Base-by-base conservation (phyloP, 176 grass and related monocot species). In the Aechmea fasciata region DNA sequence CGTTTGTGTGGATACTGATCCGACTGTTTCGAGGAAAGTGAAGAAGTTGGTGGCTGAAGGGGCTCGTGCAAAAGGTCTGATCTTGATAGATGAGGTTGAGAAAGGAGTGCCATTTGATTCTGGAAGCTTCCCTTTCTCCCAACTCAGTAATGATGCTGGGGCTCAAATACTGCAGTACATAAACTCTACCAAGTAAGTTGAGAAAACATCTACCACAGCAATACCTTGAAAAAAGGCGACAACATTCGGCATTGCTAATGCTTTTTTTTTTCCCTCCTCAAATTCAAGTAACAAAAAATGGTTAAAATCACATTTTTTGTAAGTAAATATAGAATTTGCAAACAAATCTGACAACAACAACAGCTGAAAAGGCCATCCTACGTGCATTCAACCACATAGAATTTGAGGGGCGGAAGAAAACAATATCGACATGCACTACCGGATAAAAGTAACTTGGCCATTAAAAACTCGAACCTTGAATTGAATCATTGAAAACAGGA, bases 81-180 rank as follows among this genome's bases (percentile, higher is more conserved):
- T 97, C 52, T 69, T 97, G 71, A 80, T 97, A 50, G 84, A 87
- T 69, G 89, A 97, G 28, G 24, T 18, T 51, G 74, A 80, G 49
- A 92, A 78, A 86, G 71, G 57, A 17, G 76, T 85, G 62, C 89
- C 94, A 13, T 92, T 92, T 66, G 89, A 82, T 75, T 67, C 94
- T 33, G 86, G 82, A 57, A 87, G 81, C 52, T 97, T 92, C 76
- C 74, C 94, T 15, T 81, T 97, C 50, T 87, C 89, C 11, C 80
- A 97, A 50, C 74, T 97, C 13, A 82, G 82, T 66, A 85, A 25
- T 55, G 89, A 97, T 79, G 82, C 63, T 23, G 89, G 89, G 67
- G 83, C 77, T 26, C 86, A 87, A 84, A 90, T 97, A 71, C 83
- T 97, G 47, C 67, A 80, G 14, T 97, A 97, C 82, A 85, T 92